Evolutionary conservation across 2,329 filamentous ascomycete genomes (phyloP), one percentile per base, ranked within the genome.

Genomic region (Fonsecaea monophora): DNA sequence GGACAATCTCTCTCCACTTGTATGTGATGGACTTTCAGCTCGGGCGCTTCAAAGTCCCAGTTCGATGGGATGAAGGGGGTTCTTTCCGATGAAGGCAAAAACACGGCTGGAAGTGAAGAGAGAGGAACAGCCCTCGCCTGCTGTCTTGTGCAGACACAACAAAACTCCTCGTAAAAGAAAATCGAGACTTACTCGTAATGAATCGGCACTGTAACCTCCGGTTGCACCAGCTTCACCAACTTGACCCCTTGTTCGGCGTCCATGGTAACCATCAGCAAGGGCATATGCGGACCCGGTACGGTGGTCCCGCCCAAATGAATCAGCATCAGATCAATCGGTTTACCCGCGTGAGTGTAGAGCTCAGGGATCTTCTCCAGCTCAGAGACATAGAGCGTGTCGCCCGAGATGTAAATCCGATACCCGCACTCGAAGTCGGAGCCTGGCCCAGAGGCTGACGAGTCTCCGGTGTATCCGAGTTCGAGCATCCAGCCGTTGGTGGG

Each of bases 401-500:
- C 88, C 0, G 87, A 87, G 66, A 90, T 89, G 76, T 90, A 90
- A 72, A 90, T 88, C 13, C 84, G 77, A 72, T 87, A 87, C 0
- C 85, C 84, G 25, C 76, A 79, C 10, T 81, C 74, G 66, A 85
- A 81, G 3, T 72, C 69, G 3, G 67, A 63, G n/a, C 30, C 38
- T 1, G 68, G 62, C n/a, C 32, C 5, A 21, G 25, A 3, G 50
- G 50, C 18, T 25, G 73, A 71, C 35, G 63, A 66, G 21, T 15
- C 65, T 34, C n/a, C 40, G 50, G 73, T 71, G 70, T 85, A 82
- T 0, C 87, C 87, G 9, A 90, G 77, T 74, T 90, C 87, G 3
- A 90, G 68, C 78, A 90, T 85, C 87, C 87, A 90, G 37, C 88
- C 87, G 73, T 89, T 90, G 0, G 85, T 89, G 1, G 87, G 88